Evolutionary conservation across 2,329 filamentous ascomycete species (phyloP).

Genomic region (Claviceps sp.): DNA sequence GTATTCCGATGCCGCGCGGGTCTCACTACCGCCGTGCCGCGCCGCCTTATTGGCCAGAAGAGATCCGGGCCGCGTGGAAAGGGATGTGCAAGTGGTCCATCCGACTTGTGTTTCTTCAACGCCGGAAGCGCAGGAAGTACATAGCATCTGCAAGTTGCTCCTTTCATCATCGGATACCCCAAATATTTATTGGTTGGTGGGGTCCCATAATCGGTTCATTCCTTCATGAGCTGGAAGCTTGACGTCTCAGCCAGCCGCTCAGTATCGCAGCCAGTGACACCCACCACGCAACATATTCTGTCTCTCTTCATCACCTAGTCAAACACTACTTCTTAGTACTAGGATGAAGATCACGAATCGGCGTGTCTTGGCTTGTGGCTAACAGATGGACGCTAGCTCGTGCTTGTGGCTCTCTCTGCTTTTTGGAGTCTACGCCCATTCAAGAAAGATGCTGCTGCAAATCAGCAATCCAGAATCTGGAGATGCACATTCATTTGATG

Average conservation of each 20-base stretch:
- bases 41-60: not conserved
- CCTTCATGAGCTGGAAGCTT: not conserved
- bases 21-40: not conserved
- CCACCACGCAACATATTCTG: not conserved
- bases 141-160: not conserved
- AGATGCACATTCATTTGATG: not conserved
- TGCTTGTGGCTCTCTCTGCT: not conserved
- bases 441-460: not conserved
- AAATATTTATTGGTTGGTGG: not conserved
- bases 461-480: not conserved
- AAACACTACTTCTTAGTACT: not conserved
- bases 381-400: not conserved
- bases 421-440: not conserved
- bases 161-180: not conserved
- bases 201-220: not conserved
- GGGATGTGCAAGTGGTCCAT: not conserved
- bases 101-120: not conserved
- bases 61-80: constrained; percentile 1
- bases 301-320: not conserved
- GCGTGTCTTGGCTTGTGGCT: not conserved
- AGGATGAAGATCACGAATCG: not conserved
- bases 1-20: not conserved
- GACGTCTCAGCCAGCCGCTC: no score
- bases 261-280: not conserved
- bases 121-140: not conserved